Conservation (phyloP, 495 filamentous ascomycete genomes). For the Podospora pseudocomata region DNA sequence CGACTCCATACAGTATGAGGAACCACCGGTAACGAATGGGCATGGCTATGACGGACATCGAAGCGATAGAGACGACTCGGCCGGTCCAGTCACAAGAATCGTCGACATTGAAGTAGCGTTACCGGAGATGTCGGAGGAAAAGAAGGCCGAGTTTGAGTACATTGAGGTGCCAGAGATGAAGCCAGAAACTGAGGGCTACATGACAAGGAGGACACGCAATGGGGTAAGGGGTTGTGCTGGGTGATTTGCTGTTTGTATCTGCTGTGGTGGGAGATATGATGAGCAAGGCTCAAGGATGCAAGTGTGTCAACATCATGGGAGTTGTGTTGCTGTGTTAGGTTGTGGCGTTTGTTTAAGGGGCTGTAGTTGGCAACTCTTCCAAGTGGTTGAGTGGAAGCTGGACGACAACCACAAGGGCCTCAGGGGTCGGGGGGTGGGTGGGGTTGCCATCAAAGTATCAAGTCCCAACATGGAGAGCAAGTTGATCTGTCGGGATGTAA, state of each 20-base stretch:
- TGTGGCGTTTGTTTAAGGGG: neutral
- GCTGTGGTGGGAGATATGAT: neutral
- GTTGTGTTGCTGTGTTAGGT: neutral
- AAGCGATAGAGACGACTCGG: neutral
- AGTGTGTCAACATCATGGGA: neutral
- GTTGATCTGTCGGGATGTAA: neutral
- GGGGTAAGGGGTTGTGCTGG: constrained; percentile 24
- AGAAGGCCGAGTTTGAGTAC: constrained; percentile 17
- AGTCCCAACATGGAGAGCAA: neutral
- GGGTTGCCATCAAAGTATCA: neutral
- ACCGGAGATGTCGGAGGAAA: constrained; percentile 16
- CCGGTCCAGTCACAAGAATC: neutral
- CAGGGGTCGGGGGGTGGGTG: neutral
- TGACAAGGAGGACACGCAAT: constrained; percentile 7
- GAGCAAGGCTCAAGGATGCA: neutral
- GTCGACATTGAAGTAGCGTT: constrained; percentile 29
- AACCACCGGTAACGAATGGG: neutral
- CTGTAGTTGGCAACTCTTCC: neutral
- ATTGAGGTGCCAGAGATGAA: constrained; percentile 20
- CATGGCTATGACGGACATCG: neutral
- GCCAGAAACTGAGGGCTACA: neutral
- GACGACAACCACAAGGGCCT: neutral
- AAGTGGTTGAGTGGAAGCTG: neutral
- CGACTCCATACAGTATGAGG: neutral
- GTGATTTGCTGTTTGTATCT: neutral